phyloP scores from a whole-genome alignment of 2,329 filamentous ascomycete genomes.

The Talaromyces pinophilus region DNA sequence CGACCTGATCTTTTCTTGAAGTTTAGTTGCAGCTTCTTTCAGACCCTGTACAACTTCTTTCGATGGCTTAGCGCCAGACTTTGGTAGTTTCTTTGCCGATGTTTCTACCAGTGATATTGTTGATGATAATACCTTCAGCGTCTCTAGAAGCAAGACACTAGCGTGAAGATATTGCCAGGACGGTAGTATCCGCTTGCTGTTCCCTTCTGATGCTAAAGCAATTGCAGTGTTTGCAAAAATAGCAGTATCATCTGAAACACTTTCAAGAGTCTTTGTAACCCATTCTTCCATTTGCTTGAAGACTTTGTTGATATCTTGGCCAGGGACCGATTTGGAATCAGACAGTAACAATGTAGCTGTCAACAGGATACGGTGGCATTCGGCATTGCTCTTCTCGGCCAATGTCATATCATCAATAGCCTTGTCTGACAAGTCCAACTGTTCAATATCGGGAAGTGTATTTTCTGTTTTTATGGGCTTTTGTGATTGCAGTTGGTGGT shows the following conservation, averaged over 20 bases:
- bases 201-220: conserved; percentile 25
- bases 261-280: conserved; percentile 32
- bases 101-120: conserved; percentile 30
- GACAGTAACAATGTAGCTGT: conserved; percentile 37
- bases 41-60: conserved; percentile 39
- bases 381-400: conserved; percentile 37
- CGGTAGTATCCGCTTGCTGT: conserved; percentile 33
- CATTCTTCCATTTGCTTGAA: conserved; percentile 36
- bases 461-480: conserved; percentile 33
- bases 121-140: conserved; percentile 42
- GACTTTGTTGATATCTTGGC: conserved; percentile 33
- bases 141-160: conserved; percentile 43
- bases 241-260: conserved; percentile 29
- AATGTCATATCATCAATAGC: conserved; percentile 40
- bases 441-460: conserved; percentile 34
- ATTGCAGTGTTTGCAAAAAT: conserved; percentile 32
- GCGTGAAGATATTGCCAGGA: conserved; percentile 47
- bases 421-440: conserved; percentile 29
- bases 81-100: conserved; percentile 36
- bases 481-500: conserved; percentile 36
- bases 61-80: conserved; percentile 33
- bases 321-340: conserved; percentile 36
- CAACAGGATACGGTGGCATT: conserved; percentile 38
- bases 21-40: conserved; percentile 29
- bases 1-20: conserved; percentile 38